Evolutionary conservation across 129 eudicot genomes (phyloP), one percentile per base, ranked within the genome.

Genomic region (Pulicaria dysenterica): DNA sequence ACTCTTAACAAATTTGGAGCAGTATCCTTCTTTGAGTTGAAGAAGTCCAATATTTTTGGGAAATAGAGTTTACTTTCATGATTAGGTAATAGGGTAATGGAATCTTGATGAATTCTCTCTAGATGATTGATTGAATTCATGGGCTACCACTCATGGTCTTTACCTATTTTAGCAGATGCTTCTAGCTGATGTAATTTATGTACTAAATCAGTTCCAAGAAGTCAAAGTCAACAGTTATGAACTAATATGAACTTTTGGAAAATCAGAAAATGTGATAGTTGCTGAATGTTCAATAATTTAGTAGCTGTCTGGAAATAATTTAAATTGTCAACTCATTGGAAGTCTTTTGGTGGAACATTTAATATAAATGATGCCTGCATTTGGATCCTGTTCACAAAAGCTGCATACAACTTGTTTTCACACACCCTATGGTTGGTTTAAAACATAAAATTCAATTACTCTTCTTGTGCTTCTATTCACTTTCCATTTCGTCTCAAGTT

Each of bases 141-240:
- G 53, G 53, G 13, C n/a, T 47, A 13, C 53, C 12, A 41, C 46
- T 42, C 62, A 50, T 4, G 45, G 4, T 2, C 62, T 57, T 24
- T 57, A 24, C 38, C 1, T 24, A 2, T 8, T 57, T 24, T 17
- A 57, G 34, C 6, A 16, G 11, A 57, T 8, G 40, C 38, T 8
- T 47, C 31, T 47, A n/a, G 11, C 9, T 47, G 4, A 47, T 11
- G 13, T 47, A 24, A 57, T 57, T 60, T 59, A 66, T 47, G 53
- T 47, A 47, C 3, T 47, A 41, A 36, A 69, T 50, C 19, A 38
- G 53, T 17, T 54, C 74, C 4, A 68, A 11, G 56, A 45, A 57
- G 47, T 72, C 51, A 73, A 79, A 44, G 83, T 73, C 79, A 65
- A 73, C 74, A 62, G 67, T 79, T 53, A 49, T 50, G 15, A 17